Evolutionary conservation across 1,284 basidiomycete species (phyloP), one percentile per base, ranked within the genome.

Genomic region (Leccinum griseonigrum): DNA sequence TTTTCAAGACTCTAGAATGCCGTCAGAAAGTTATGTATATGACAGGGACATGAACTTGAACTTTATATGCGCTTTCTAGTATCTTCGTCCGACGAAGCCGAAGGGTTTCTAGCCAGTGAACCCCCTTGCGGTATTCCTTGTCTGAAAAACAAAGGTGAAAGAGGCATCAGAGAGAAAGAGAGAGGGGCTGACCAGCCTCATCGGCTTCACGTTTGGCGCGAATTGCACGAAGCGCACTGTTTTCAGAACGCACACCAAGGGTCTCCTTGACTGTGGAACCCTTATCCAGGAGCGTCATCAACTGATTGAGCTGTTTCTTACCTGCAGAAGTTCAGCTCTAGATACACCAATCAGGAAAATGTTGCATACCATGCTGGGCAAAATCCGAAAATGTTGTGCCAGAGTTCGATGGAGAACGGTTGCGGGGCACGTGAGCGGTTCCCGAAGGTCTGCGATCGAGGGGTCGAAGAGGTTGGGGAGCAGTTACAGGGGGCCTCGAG

Each of bases 71-170:
- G 40, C 89, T 88, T 67, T 91, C 87, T 48, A 97, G 78, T 43
- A 90, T 92, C 77, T 95, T 95, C 18, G 88, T 86, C 63, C 92
- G 82, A 48, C 91, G 83, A 34, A 97, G 78, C 29, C 95, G 81
- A 26, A 98, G 81, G 0, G 97, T 98, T 78, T 99, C 97, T 28
- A 97, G 79, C 85, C 95, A 94, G 75, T 98, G 92, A 32, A 99
- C 87, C 38, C 87, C 94, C 66, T 90, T 90, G 34, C 97, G 85
- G 69, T 98, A 99, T 63, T 95, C 94, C 73, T 91, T 92, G 76
- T 98, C 96, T 89, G 75, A 61, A 65, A 61, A 65, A 53, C n/a
- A 8, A 40, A 40, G 50, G 38, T 63, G 48, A 60, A 57, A 22
- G 43, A 59, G 28, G 18, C 6, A 26, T 55, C 11, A 31, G 10